Base-by-base conservation (phyloP, 352 stramenopile species). In the Phytophthora syringae region DNA sequence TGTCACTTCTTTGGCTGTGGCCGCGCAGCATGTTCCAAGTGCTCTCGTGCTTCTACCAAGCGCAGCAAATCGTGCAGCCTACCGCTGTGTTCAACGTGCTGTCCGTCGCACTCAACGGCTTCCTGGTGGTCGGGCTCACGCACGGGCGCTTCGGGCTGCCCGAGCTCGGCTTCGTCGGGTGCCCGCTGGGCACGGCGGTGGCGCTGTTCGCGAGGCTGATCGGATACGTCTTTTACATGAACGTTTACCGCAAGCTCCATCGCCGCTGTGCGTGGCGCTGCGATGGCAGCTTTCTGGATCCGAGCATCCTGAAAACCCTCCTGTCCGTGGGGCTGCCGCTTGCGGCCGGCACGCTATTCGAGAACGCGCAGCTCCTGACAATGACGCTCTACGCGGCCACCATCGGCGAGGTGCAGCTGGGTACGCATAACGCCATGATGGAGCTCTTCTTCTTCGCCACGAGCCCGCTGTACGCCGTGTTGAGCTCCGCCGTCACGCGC, bases 391-490 rank as follows among this genome's bases (percentile, higher is more conserved):
- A 94, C 22, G 79, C 88, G 7, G 82, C 78, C 28, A 77, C 58
- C 27, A 86, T 94, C 64, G 79, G 84, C 24, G 76, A 94, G 55
- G 59, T 89, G 4, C 84, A 94, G 55, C 68, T 96, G 12, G 84
- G 79, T 20, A 78, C 88, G 15, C 84, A 96, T 65, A 93, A 88
- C 60, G 79, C 85, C 15, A 95, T 94, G 86, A 89, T 95, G 74
- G 87, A 94, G 67, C 65, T 94, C 25, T 92, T 95, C 67, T 89
- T 89, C 67, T 89, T 96, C 62, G 74, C 86, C 34, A 91, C 84
- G 36, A 84, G 74, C 22, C 83, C 80, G 7, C 85, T 94, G 32
- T 96, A 89, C 63, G 83, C 87, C 7, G 62, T 94, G 1, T 79
- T 88, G 13, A 80, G 74, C 42, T 80, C 68, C 15, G 77, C 83